Base-by-base conservation (phyloP, 257 asterid species). In the Capsicum baccatum region DNA sequence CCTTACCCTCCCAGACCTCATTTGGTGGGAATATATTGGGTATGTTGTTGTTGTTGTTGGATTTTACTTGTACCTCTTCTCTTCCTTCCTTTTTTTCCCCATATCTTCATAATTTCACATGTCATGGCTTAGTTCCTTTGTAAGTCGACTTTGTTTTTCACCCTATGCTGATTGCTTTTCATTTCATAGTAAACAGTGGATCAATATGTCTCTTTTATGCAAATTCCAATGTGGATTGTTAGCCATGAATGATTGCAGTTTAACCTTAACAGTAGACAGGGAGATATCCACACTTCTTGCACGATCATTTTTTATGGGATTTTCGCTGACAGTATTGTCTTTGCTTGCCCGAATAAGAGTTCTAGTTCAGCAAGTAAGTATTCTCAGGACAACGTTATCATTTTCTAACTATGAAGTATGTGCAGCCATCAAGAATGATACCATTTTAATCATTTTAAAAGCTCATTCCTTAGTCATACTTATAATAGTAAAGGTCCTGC, bases 311-410 rank as follows among this genome's bases (percentile, higher is more conserved):
- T 97, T 97, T 91, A 88, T 90, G 95, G 95, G 95, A 85, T 93
- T 95, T 86, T 94, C 98, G 15, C 87, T 97, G 63, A 90, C 96
- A 12, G 74, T 86, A 69, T 85, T 97, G 92, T 93, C 99, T 17
- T 87, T 95, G 91, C 94, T 97, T 79, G 95, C 97, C 76, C 96
- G 99, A 50, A 84, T 94, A 52, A 92, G 99, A 82, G 98, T 95
- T 80, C 89, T 95, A 85, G 88, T 92, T 91, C 99, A 97, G 86
- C 98, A 97, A 83, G 99, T 94, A 91, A 91, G 93, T 59, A 66
- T 6, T 26, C 82, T 33, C 33, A 52, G 64, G 33, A 15, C 33
- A 0, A 9, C 33, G 14, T 78, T 78, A 78, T 54, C 82, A 78
- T 78, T 33, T 78, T 48, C 12, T 19, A 19, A 21, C 17, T 73